Base-by-base conservation (phyloP, 305 asterid genomes). In the Vinca major region DNA sequence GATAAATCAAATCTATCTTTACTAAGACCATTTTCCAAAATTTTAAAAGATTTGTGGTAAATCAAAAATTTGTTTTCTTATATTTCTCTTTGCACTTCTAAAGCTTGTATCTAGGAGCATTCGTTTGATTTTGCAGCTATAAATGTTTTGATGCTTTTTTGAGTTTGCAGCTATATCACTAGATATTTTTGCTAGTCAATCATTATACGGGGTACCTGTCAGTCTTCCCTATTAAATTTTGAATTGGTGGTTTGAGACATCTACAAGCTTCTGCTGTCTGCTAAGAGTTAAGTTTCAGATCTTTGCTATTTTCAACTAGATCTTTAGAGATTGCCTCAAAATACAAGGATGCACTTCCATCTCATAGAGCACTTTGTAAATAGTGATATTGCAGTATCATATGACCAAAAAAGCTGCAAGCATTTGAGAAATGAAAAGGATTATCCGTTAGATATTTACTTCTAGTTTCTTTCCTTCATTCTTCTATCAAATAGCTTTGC, bases 401-500 rank as follows among this genome's bases (percentile, higher is more conserved):
- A 45, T 4, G 26, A 63, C 10, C 14, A 4, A 43, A 65, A 26
- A 41, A 36, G 48, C 19, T 47, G 37, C 41, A 64, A 47, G 17
- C 47, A 66, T 66, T 4, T 33, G 37, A 51, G 37, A 52, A 62
- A 62, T 16, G 14, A 40, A 7, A 45, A n/a, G 37, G 17, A 19
- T 13, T 39, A 44, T 17, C 48, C 12, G 5, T 26, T 16, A 6
- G 19, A 21, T 4, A 47, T 13, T 45, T 48, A 5, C 41, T 21
- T 12, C 12, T 50, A 50, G 16, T 19, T 50, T 7, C 41, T 39
- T 50, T 70, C 14, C 62, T 53, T 33, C 9, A 2, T 71, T 71
- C 56, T 51, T 19, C 64, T 54, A 47, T 63, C 41, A 50, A 49
- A 33, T 73, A 64, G 48, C 26, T 20, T 21, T 16, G 14, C 33